phyloP scores from a whole-genome alignment of 2,329 filamentous ascomycete genomes.

The Colletotrichum tabaci region DNA sequence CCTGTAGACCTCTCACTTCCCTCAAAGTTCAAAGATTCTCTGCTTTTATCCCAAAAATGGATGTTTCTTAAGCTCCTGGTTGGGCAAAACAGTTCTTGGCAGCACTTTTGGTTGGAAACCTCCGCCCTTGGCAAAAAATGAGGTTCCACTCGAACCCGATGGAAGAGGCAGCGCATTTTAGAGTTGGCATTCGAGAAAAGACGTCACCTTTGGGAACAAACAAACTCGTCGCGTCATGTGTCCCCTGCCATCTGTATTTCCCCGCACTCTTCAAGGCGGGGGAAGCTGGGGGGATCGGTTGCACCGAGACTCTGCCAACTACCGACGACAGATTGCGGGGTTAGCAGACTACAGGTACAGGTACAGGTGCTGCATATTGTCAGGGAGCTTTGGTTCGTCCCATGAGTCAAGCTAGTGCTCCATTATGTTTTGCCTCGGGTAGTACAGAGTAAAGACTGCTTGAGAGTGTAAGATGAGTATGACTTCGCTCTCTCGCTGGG shows the following conservation, averaged over 20 bases:
- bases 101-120: no score
- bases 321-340: constrained; percentile 18
- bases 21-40: no score
- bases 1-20: no score
- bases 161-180: no score
- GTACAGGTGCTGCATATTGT: background rate
- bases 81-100: no score
- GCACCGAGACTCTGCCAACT: background rate
- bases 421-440: background rate
- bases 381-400: constrained; percentile 9
- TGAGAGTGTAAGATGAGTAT: background rate
- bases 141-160: no score
- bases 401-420: background rate
- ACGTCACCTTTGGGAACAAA: background rate
- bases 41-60: no score
- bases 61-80: no score
- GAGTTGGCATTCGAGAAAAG: no score
- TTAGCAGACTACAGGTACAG: background rate
- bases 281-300: background rate
- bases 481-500: no score
- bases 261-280: background rate
- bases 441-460: no score
- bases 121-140: no score
- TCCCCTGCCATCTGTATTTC: constrained; percentile 15
- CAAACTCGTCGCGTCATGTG: constrained; percentile 18